Evolutionary conservation across 345 rosid species (phyloP).

Genomic region (Kernera saxatilis): DNA sequence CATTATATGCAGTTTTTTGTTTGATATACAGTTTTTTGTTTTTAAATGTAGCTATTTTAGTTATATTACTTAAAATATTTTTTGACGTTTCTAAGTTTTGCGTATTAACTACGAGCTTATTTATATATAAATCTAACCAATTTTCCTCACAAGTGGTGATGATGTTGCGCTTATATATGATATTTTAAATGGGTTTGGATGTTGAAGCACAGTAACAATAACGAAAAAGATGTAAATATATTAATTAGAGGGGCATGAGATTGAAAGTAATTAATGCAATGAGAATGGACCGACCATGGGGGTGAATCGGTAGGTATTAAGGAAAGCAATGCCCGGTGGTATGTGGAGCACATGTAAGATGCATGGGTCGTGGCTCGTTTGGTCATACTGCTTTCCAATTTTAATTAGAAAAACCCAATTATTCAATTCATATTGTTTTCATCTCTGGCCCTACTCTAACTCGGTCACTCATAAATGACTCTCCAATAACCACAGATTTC

Average conservation of each 20-base stretch:
- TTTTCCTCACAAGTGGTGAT: background rate
- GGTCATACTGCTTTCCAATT: background rate
- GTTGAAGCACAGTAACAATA: background rate
- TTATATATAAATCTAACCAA: no score
- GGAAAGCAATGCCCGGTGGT: constrained; percentile 17
- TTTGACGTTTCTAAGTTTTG: no score
- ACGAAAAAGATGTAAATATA: background rate
- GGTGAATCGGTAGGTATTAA: background rate
- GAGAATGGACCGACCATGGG: constrained; percentile 20
- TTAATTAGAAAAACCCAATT: background rate
- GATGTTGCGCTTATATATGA: background rate
- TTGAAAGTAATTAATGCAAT: constrained; percentile 1
- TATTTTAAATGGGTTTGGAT: background rate
- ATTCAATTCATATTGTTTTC: constrained; percentile 13
- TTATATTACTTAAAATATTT: no score
- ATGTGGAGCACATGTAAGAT: constrained; percentile 14
- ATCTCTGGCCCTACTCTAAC: constrained; percentile 1
- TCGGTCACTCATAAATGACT: constrained; percentile 5
- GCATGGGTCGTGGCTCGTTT: constrained; percentile 25
- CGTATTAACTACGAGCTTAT: no score
- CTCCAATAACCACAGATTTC: constrained; percentile 1
- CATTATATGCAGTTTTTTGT: no score
- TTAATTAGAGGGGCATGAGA: background rate
- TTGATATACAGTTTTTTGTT: no score
- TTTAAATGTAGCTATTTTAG: no score